Conservation (phyloP, 306 rosid species). For the Ammopiptanthus mongolicus region DNA sequence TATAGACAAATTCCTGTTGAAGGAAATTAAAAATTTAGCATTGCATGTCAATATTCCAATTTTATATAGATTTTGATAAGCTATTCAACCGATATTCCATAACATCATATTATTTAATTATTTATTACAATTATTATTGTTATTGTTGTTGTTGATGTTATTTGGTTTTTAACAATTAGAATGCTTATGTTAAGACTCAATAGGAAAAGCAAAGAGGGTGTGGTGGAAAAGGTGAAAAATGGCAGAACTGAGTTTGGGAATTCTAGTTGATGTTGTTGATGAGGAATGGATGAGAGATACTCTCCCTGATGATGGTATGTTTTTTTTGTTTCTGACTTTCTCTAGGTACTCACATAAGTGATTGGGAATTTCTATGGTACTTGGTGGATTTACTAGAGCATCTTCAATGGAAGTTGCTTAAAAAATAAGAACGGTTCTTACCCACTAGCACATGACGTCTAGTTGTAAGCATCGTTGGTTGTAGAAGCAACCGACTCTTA, state of each 20-base stretch:
- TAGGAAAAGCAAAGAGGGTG: neutral
- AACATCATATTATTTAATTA: neutral
- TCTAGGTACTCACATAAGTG: too few species aligned
- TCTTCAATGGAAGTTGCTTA: too few species aligned
- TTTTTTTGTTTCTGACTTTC: neutral
- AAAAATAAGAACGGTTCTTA: too few species aligned
- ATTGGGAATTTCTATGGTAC: too few species aligned
- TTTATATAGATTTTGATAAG: neutral
- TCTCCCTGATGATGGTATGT: constrained; percentile 70
- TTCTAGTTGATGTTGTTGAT: constrained; percentile 72
- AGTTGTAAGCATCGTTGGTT: too few species aligned
- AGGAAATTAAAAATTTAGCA: neutral
- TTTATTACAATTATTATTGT: too few species aligned
- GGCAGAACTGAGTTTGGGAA: constrained; percentile 65
- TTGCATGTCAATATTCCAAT: neutral
- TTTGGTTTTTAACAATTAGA: neutral
- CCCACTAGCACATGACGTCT: too few species aligned
- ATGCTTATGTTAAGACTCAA: neutral
- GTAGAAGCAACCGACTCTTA: too few species aligned
- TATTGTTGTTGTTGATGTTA: neutral
- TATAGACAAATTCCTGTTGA: neutral
- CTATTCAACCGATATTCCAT: neutral
- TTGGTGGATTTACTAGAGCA: too few species aligned
- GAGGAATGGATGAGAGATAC: constrained; percentile 95
- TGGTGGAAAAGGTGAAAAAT: constrained; percentile 19